Percentiles rank a stretch among this genome's conserved stretches.
Evolutionary conservation across 2,329 filamentous ascomycete species (phyloP).

Genomic region (Neopestalotiopsis sp.): DNA sequence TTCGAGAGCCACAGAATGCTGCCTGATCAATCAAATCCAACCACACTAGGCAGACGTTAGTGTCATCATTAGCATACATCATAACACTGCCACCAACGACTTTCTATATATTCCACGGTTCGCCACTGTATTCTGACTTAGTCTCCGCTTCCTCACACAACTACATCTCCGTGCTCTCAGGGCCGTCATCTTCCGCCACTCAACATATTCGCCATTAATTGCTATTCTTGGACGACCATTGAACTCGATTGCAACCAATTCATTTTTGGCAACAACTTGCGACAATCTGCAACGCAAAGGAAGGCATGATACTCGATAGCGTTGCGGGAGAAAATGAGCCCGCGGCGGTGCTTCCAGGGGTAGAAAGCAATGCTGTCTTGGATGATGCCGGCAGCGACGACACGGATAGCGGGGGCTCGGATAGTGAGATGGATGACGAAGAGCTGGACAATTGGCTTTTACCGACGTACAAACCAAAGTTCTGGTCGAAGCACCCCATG

Average conservation of each 20-base stretch:
- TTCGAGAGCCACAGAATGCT: neutral
- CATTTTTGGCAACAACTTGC: neutral
- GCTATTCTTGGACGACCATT: neutral
- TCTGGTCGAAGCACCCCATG: conserved; percentile 23
- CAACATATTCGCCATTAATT: neutral
- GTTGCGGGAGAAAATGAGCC: neutral
- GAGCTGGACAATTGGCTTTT: conserved; percentile 24
- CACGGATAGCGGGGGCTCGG: neutral
- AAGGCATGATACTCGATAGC: neutral
- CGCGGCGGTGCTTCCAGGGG: neutral
- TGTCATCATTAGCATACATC: neutral
- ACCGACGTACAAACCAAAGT: conserved; percentile 28
- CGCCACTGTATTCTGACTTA: neutral
- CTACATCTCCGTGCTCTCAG: neutral
- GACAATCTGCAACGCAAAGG: neutral
- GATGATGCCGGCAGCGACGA: neutral
- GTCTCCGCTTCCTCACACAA: neutral
- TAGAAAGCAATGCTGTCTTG: neutral
- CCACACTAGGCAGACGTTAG: neutral
- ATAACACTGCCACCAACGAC: neutral
- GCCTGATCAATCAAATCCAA: neutral
- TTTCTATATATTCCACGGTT: neutral
- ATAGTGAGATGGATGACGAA: conserved; percentile 11
- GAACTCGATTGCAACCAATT: neutral
- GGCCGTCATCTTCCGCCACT: neutral